phyloP scores from a whole-genome alignment of 148 eudicot species.

The Chenopodium formosanum region DNA sequence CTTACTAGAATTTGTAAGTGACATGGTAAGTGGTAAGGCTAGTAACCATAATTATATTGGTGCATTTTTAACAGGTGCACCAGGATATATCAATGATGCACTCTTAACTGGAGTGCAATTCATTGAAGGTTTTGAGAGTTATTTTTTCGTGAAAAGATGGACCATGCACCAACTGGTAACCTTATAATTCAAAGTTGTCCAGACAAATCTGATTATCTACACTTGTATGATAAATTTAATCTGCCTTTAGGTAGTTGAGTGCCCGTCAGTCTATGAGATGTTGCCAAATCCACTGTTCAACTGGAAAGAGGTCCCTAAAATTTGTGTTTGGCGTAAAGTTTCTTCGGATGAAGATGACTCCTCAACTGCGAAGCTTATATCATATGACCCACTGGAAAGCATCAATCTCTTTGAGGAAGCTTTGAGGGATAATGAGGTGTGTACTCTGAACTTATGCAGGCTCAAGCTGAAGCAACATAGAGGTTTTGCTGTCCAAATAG shows the following conservation, averaged over 20 bases:
- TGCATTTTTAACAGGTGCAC: conserved; percentile 69
- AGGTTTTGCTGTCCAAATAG: neutral
- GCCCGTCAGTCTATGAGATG: conserved; percentile 96
- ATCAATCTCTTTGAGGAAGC: conserved; percentile 67
- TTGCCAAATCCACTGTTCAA: conserved; percentile 72
- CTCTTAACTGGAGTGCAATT: conserved; percentile 90
- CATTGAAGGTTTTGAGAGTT: conserved; percentile 91
- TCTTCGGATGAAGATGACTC: conserved; percentile 46
- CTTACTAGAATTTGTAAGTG: neutral
- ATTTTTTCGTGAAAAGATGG: conserved; percentile 87
- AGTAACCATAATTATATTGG: neutral
- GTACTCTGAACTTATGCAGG: conserved; percentile 1
- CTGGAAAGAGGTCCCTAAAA: conserved; percentile 74
- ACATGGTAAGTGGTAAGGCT: neutral
- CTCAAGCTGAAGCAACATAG: neutral
- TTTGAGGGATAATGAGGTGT: conserved; percentile 81
- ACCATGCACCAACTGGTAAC: conserved; percentile 98
- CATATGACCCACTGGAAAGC: conserved; percentile 60
- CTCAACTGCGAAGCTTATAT: conserved; percentile 46
- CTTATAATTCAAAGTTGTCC: neutral
- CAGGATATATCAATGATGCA: conserved; percentile 93
- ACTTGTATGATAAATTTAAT: neutral
- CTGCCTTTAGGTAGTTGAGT: conserved; percentile 64
- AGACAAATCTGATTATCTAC: no score
- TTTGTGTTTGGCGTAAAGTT: conserved; percentile 67